Evolutionary conservation across 2,329 filamentous ascomycete genomes (phyloP).

Genomic region (Anisogramma anomala): DNA sequence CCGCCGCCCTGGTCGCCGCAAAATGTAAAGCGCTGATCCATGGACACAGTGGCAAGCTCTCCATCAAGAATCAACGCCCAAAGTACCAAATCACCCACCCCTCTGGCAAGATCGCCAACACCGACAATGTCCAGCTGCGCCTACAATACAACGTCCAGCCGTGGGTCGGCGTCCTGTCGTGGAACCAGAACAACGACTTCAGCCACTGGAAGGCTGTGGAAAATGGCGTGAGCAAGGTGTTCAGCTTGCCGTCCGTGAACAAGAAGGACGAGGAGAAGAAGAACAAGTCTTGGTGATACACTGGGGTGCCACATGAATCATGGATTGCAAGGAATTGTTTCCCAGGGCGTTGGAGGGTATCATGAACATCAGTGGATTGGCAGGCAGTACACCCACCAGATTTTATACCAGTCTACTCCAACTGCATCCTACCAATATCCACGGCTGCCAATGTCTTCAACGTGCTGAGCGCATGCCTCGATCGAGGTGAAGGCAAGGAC

Average conservation of each 20-base stretch:
- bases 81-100: slow-evolving; percentile 98
- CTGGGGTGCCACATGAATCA: too few species aligned
- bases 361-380: too few species aligned
- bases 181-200: slow-evolving; percentile 52
- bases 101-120: slow-evolving; percentile 61
- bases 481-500: too few species aligned
- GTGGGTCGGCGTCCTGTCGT: slow-evolving; percentile 82
- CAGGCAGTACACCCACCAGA: too few species aligned
- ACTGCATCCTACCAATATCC: too few species aligned
- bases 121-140: slow-evolving; percentile 62
- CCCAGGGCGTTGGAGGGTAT: too few species aligned
- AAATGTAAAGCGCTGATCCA: neutral
- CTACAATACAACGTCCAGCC: slow-evolving; percentile 96
- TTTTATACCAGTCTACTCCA: too few species aligned
- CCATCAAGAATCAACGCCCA: slow-evolving; percentile 72
- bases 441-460: too few species aligned
- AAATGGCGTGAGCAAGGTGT: slow-evolving; percentile 52
- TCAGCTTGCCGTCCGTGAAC: slow-evolving; percentile 56
- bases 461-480: too few species aligned
- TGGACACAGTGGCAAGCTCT: slow-evolving; percentile 52
- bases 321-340: too few species aligned
- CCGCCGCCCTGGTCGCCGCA: neutral
- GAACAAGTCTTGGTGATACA: too few species aligned
- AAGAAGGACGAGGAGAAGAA: slow-evolving; percentile 34
- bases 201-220: slow-evolving; percentile 54